Conservation (phyloP, 108 stramenopile genomes). For the Conticribra guillardii region DNA sequence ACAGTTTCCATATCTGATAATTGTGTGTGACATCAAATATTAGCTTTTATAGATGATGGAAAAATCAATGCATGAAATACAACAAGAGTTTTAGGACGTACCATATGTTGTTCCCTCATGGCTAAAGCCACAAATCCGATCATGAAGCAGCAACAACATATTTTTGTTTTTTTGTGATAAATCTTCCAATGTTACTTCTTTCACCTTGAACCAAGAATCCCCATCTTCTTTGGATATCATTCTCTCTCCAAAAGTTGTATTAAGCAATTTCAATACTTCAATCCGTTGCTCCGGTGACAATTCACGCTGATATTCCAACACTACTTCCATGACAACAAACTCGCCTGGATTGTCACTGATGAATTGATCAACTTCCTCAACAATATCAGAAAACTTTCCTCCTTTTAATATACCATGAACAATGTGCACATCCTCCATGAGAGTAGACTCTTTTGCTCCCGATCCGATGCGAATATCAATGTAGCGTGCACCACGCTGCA, state of each 20-base stretch:
- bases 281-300: slow-evolving; percentile 10
- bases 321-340: slow-evolving; percentile 59
- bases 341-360: slow-evolving; percentile 56
- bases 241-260: slow-evolving; percentile 11
- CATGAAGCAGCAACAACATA: slow-evolving; percentile 22
- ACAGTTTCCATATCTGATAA: slow-evolving; percentile 2
- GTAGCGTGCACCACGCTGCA: slow-evolving; percentile 60
- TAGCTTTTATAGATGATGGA: no score
- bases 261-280: slow-evolving; percentile 12
- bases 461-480: slow-evolving; percentile 61
- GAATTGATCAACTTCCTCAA: slow-evolving; percentile 59
- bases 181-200: slow-evolving; percentile 20
- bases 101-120: slow-evolving; percentile 5
- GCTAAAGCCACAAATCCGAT: slow-evolving; percentile 25
- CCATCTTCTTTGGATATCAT: slow-evolving; percentile 16
- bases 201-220: slow-evolving; percentile 21
- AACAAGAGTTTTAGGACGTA: neutral
- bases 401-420: slow-evolving; percentile 67
- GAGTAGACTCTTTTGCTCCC: slow-evolving; percentile 16
- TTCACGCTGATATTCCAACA: slow-evolving; percentile 26
- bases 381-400: slow-evolving; percentile 39
- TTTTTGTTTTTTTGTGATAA: slow-evolving; percentile 20
- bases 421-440: slow-evolving; percentile 4
- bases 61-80: neutral
- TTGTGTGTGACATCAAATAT: no score